Evolutionary conservation across 176 grass and related monocot genomes (phyloP), one percentile per base, ranked within the genome.

Genomic region (Oryza officinalis): DNA sequence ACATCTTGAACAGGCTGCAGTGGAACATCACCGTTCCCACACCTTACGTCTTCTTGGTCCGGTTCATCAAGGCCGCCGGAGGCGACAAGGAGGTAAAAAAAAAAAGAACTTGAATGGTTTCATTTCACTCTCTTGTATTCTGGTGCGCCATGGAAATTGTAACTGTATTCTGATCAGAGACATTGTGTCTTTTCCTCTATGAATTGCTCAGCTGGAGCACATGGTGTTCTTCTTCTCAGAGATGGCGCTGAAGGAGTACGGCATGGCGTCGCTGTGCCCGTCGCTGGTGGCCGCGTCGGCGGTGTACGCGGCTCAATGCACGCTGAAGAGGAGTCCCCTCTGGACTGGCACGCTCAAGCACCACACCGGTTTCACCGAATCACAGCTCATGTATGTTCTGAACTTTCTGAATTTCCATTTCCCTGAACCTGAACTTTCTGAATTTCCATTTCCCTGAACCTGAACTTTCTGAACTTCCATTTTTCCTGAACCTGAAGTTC

Each of bases 11-110:
- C 64, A 86, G 11, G 31, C 66, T 98, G 13, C 80, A 91, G n/a
- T 95, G 95, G 92, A 93, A 92, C 68, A 75, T 98, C 8, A 93
- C 92, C 4, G 68, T 98, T 6, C 92, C 90, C 10, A 98, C 95
- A 0, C 41, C 43, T 3, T 98, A 95, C 14, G 80, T 93, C 25
- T 98, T 98, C 77, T 84, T 98, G 4, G 69, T 88, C 11, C 77
- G 92, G 9, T 98, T 98, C n/a, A 37, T 89, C 27, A 94, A 97
- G 30, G 92, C 92, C 12, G 86, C 92, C 0, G 73, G 69, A 5
- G 27, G 86, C 23, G 88, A 95, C 50, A 86, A 91, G 47, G 67
- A 93, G 91, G 94, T 93, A 74, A 66, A 38, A 9, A 8, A 38
- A 38, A 38, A 38, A 18, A 41, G 40, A 12, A 32, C 26, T 25